A percentile compares a stretch with the other conserved stretches of the same genome.
Evolutionary conservation across 768 basidiomycete species (phyloP).

Genomic region (Boletus patriciae): DNA sequence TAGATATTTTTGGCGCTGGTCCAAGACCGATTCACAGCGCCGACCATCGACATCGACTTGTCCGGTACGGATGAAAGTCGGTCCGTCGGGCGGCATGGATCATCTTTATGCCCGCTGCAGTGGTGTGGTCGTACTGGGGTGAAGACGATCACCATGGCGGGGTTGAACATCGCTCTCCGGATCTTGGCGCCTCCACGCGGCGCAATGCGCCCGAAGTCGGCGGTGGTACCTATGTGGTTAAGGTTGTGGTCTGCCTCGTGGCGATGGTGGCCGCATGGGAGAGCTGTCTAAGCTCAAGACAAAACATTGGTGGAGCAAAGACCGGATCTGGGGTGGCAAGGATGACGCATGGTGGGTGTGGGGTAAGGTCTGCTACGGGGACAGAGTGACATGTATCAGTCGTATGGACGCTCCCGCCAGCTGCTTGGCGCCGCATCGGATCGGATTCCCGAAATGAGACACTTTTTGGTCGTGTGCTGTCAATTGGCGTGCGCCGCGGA

Average conservation of each 20-base stretch:
- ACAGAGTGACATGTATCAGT: no score
- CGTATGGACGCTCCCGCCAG: not conserved
- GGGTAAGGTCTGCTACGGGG: not conserved
- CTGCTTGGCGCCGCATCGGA: not conserved
- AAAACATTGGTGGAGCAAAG: not conserved
- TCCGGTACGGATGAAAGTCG: not conserved
- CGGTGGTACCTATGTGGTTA: not conserved
- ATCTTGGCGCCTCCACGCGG: not conserved
- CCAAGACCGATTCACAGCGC: no score
- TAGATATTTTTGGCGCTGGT: no score
- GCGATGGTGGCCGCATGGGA: no score
- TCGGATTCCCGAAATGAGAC: not conserved
- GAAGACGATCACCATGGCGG: no score
- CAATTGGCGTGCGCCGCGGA: not conserved
- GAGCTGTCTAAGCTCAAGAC: not conserved
- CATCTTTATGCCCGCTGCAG: no score
- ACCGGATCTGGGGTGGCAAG: not conserved
- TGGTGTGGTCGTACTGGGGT: not conserved
- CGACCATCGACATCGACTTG: no score
- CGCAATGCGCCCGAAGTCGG: not conserved
- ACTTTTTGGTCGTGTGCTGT: not conserved
- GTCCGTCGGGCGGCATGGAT: not conserved
- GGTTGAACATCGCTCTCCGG: not conserved
- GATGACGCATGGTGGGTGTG: not conserved
- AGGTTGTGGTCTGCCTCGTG: not conserved